Evolutionary conservation across 345 rosid species (phyloP), one percentile per base, ranked within the genome.

Genomic region (Rubroshorea leprosula): DNA sequence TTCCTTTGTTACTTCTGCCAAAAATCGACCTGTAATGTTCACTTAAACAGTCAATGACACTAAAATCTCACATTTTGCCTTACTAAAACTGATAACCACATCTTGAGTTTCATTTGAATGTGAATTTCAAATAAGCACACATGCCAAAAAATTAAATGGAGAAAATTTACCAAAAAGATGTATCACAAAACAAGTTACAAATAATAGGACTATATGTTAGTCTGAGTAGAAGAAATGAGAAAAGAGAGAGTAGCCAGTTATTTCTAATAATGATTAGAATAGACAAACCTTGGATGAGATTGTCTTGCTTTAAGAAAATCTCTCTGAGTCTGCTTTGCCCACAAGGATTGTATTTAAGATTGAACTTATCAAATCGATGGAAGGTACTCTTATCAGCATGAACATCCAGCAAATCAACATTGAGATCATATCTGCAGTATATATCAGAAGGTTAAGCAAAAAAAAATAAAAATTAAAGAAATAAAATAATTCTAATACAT

Each of bases 291-390:
- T 79, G 83, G 48, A 79, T 73, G 50, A 79, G 83, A 71, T 76
- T 79, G 57, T 79, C 83, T 66, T 76, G 83, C 71, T 79, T 79
- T 68, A 79, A 58, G 58, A 79, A 79, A 31, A 79, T 79, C 70
- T 79, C 84, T 52, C 84, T 66, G 11, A 79, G 81, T 62, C 84
- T 79, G 54, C 84, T 79, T 67, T 79, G 84, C 44, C 84, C 84
- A 59, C 84, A 79, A 11, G 84, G 84, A 63, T 79, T 79, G 29
- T 79, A 79, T 64, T 79, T 79, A 49, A 79, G 81, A 66, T 79
- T 79, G 68, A 79, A 79, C 66, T 79, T 79, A 35, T 79, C 84
- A 49, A 79, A 79, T 44, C 83, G 75, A 54, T 76, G 83, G 51
- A 79, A 79, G 54, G 80, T 79, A 58, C 74, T 79, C 55, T 79